Percentiles rank a stretch among this genome's conserved stretches.
These are phyloP conservation scores for Lentinula lateritia DNA, from an alignment of 768 basidiomycete species.

Conservation along the genomic window DNA sequence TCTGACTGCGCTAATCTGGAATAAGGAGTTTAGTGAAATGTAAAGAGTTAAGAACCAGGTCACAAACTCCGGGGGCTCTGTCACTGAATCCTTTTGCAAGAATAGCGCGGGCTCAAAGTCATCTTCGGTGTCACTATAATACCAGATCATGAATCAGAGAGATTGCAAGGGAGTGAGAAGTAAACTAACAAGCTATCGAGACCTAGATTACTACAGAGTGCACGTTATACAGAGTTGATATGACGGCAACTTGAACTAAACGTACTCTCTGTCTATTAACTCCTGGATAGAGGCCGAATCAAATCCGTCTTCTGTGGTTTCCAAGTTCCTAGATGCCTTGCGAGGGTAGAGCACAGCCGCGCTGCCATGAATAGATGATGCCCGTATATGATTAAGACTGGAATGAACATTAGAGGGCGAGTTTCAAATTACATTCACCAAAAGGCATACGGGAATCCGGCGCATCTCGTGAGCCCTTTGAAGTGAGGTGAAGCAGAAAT, in stretches of 20 bases:
- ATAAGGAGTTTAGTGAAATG: not conserved
- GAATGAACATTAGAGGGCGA: not conserved
- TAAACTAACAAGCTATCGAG: not conserved
- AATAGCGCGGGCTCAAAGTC: not conserved
- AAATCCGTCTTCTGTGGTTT: not conserved
- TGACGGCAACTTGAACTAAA: not conserved
- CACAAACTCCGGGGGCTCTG: not conserved
- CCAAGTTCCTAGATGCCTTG: not conserved
- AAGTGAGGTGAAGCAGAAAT: not conserved
- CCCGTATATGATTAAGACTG: not conserved
- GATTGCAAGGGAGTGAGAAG: not conserved
- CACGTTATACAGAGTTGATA: not conserved
- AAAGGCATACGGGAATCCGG: not conserved
- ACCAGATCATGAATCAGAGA: too few species aligned
- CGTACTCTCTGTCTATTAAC: conserved; percentile 1
- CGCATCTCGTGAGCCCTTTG: not conserved
- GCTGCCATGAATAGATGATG: not conserved
- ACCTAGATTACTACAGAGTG: not conserved
- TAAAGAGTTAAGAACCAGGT: not conserved
- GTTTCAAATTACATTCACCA: too few species aligned
- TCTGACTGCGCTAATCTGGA: not conserved
- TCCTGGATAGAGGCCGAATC: conserved; percentile 1
- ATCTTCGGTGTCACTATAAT: not conserved
- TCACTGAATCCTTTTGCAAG: not conserved
- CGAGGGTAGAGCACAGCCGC: not conserved